Evolutionary conservation across 805 yeast species (phyloP).

Genomic region (Teunomyces atbi): DNA sequence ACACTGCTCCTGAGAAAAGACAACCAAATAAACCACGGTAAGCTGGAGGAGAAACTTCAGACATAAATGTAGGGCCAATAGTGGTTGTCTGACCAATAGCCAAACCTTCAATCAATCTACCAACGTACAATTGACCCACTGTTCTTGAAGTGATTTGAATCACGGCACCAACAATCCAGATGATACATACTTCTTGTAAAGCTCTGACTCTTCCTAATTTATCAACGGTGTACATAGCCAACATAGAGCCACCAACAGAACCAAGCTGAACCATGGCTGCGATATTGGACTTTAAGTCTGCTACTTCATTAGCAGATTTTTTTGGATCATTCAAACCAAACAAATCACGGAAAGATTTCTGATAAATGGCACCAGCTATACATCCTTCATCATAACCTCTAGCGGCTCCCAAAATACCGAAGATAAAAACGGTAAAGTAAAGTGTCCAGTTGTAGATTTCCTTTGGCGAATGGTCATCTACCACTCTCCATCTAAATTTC

Average conservation of each 20-base stretch:
- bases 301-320: slow-evolving; percentile 34
- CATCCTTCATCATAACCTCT: slow-evolving; percentile 60
- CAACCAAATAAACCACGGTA: slow-evolving; percentile 53
- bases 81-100: slow-evolving; percentile 59
- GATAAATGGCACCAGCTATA: slow-evolving; percentile 46
- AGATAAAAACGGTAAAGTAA: slow-evolving; percentile 44
- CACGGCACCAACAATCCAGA: slow-evolving; percentile 39
- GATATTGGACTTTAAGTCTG: slow-evolving; percentile 51
- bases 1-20: slow-evolving; percentile 57
- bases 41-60: slow-evolving; percentile 53
- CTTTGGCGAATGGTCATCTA: slow-evolving; percentile 35
- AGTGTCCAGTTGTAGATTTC: slow-evolving; percentile 49
- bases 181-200: slow-evolving; percentile 40
- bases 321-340: slow-evolving; percentile 45
- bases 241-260: slow-evolving; percentile 51
- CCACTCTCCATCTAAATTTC: slow-evolving; percentile 20
- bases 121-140: slow-evolving; percentile 54
- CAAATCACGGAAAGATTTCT: slow-evolving; percentile 36
- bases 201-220: slow-evolving; percentile 51
- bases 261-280: slow-evolving; percentile 60
- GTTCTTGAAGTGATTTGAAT: slow-evolving; percentile 47
- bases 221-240: slow-evolving; percentile 50
- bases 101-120: slow-evolving; percentile 54
- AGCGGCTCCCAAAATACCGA: slow-evolving; percentile 56
- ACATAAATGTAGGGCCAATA: slow-evolving; percentile 53